Evolutionary conservation across 805 yeast genomes (phyloP).

Genomic region (Metschnikowia rubicola): DNA sequence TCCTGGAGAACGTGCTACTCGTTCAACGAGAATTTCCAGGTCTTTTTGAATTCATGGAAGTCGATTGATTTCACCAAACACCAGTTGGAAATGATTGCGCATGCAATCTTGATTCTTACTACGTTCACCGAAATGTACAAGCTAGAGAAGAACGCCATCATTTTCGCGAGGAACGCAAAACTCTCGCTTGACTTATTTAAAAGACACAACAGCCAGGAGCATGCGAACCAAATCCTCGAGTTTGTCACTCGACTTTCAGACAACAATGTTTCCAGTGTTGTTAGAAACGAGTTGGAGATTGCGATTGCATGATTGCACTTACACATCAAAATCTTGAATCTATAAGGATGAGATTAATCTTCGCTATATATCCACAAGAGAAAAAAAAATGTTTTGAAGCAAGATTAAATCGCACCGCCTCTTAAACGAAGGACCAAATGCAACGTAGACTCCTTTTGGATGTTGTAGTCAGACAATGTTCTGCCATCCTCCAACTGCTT

Average conservation of each 20-base stretch:
- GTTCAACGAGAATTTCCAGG: conserved; percentile 39
- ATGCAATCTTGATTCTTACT: conserved; percentile 18
- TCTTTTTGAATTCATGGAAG: conserved; percentile 4
- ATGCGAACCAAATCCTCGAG: conserved; percentile 12
- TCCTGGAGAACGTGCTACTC: conserved; percentile 64
- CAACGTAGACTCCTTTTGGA: conserved; percentile 42
- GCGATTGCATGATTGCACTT: conserved; percentile 3
- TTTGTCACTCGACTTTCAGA: conserved; percentile 17
- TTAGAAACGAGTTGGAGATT: conserved; percentile 14
- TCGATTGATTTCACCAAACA: neutral
- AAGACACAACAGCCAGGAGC: conserved; percentile 11
- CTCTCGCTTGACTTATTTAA: conserved; percentile 18
- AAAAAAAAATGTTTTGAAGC: conserved; percentile 11
- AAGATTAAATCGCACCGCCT: conserved; percentile 52
- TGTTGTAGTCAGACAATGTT: conserved; percentile 39
- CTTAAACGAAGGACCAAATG: conserved; percentile 25
- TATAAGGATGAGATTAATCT: neutral
- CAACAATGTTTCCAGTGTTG: conserved; percentile 20
- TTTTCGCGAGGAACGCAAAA: conserved; percentile 35
- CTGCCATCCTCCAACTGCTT: conserved; percentile 44
- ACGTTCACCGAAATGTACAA: conserved; percentile 12
- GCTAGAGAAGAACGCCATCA: conserved; percentile 33
- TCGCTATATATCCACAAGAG: neutral
- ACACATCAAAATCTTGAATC: neutral
- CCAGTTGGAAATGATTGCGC: conserved; percentile 4